phyloP scores from a whole-genome alignment of 345 rosid genomes.

The Kernera saxatilis region DNA sequence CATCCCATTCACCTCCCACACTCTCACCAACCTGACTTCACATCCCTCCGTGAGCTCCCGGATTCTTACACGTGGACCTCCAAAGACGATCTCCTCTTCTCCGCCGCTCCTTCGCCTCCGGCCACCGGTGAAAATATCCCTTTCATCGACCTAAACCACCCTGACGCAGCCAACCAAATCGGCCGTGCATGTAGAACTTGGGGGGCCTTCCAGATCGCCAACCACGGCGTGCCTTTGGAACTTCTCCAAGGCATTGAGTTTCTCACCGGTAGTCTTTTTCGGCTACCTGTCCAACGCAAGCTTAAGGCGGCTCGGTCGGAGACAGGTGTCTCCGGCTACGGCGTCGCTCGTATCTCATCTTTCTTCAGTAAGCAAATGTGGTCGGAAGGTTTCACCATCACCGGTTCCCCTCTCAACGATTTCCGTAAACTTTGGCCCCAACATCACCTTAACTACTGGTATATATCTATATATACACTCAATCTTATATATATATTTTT shows the following conservation, averaged over 20 bases:
- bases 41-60: conserved; percentile 40
- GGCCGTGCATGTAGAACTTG: conserved; percentile 60
- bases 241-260: conserved; percentile 48
- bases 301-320: conserved; percentile 51
- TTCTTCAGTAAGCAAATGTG: conserved; percentile 74
- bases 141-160: conserved; percentile 44
- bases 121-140: conserved; percentile 38
- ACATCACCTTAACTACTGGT: conserved; percentile 58
- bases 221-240: conserved; percentile 49
- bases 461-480: conserved; percentile 19
- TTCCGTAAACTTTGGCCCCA: conserved; percentile 69
- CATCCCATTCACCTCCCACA: conserved; percentile 46
- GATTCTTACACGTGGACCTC: conserved; percentile 52
- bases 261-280: conserved; percentile 50
- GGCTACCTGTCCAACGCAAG: conserved; percentile 57
- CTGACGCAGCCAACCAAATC: conserved; percentile 33
- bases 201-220: conserved; percentile 68
- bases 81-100: conserved; percentile 22
- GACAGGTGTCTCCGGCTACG: conserved; percentile 58
- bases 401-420: conserved; percentile 58
- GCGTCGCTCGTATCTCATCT: conserved; percentile 60
- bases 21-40: conserved; percentile 54
- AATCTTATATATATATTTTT: background rate
- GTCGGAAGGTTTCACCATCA: conserved; percentile 91
- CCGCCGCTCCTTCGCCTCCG: conserved; percentile 17